Base-by-base conservation (phyloP, 2,329 filamentous ascomycete genomes). In the Fusarium stilboides region DNA sequence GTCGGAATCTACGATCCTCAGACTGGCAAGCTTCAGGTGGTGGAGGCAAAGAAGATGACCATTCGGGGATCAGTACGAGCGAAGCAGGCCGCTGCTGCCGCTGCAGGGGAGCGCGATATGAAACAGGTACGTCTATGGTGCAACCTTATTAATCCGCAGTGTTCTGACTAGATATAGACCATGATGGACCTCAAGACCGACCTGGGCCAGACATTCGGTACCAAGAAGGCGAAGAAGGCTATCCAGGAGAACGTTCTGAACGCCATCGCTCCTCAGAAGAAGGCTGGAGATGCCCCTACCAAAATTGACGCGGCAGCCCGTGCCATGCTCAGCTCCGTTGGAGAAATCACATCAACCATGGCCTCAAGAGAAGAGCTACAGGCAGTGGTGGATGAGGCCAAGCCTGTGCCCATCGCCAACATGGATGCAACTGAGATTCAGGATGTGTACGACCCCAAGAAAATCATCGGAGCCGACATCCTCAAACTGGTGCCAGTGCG, bases 141-240 rank as follows among this genome's bases (percentile, higher is more conserved):
- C 42, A 7, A 26, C 6, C 26, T 14, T 17, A 2, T 31, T 17
- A n/a, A 14, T 6, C 6, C 12, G 26, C 42, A n/a, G 14, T 42
- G 20, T 54, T 39, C 76, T 69, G 78, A 80, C 65, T 22, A 47
- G 37, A 37, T 61, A 19, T 71, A 90, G 88, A 86, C 82, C 44
- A 86, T 86, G 74, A 81, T 86, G 73, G 87, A 91, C 28, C 87
- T 87, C 75, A 88, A 88, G 71, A 90, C 89, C 72, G 88, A 90
- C 3, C 88, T 97, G 14, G 92, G 92, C 40, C 86, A 92, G 73
- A 89, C 91, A 33, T 97, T 97, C 75, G 93, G 93, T 77, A 95
- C 92, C 26, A 94, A 93, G 83, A 95, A 94, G 80, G 91, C 93
- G 22, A 92, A 90, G 84, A 95, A 94, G 81, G 91, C 89, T 2